Base-by-base conservation (phyloP, 2,329 filamentous ascomycete species). In the Diaporthe sp. region DNA sequence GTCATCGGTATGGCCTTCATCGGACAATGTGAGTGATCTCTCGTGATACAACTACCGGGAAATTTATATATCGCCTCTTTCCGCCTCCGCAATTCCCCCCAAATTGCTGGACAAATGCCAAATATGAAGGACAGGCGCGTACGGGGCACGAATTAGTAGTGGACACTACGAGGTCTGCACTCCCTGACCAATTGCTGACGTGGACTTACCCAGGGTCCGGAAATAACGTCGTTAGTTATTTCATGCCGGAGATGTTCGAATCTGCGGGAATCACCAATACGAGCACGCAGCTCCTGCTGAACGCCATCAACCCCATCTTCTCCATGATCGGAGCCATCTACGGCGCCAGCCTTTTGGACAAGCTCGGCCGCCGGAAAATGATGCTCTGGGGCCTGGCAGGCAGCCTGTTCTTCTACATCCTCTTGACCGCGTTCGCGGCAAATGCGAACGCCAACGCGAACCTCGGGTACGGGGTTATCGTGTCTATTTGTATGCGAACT, bases 301-400 rank as follows among this genome's bases (percentile, higher is more conserved):
- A 86, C 12, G 85, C 90, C 44, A 88, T 88, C 80, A 88, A 89
- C 81, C 85, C 85, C 39, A 87, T 86, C 73, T 85, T 88, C 79
- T 86, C 88, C 78, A 87, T 90, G 79, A 78, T 85, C 72, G 87
- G 85, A 77, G 88, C 88, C 57, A 84, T 89, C 46, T 74, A 87
- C 19, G 89, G 89, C 42, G 88, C 89, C 25, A 80, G 83, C 17
- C 79, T 90, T 3, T 87, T 90, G 37, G 89, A 90, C 75, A 82
- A 80, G 51, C 79, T 90, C 42, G 88, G 89, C 49, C 88, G 90
- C 49, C 87, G 89, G 15, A 86, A 86, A n/a, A 83, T 90, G 44
- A 76, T 76, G 75, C 71, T 76, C 2, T 72, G 62, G 62, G 75
- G 75, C 25, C 71, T 76, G 8, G 8, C 62, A 19, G 75, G 75